Base-by-base conservation (phyloP, 2,329 filamentous ascomycete genomes). In the Claviceps digitariae region DNA sequence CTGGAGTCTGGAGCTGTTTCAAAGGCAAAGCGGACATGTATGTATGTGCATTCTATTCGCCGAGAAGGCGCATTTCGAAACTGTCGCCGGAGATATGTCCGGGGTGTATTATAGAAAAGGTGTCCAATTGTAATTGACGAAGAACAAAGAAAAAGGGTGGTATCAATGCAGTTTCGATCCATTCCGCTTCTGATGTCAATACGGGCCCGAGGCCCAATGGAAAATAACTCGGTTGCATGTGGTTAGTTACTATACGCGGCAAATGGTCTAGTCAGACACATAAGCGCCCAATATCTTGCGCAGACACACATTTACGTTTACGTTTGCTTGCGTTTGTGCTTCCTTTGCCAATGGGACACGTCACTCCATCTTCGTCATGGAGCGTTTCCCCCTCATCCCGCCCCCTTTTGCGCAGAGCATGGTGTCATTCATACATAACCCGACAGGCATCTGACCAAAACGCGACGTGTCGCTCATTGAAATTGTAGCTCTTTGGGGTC, bases 71-170 rank as follows among this genome's bases (percentile, higher is more conserved):
- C 29, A 40, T 27, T 48, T 23, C 25, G n/a, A n/a, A n/a, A n/a
- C n/a, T n/a, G 21, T 43, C 15, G 3, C 15, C 20, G 25, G 20
- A 23, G 17, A 48, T 20, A 20, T n/a, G 2, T 27, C 29, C 13
- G 44, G 27, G 21, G n/a, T 54, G 53, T 54, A 54, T 49, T 15
- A 54, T 52, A 31, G 27, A 29, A 44, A 21, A 38, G 20, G 17
- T 44, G 29, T 15, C 20, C 31, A 8, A 29, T 44, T 21, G 21
- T 48, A 45, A 13, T 6, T 47, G 25, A 6, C 6, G 46, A 13
- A 46, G 7, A 36, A 23, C 46, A 50, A 46, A 23, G 21, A 23
- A 51, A 51, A 29, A 21, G 2, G 15, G 31, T 29, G 8, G 21
- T 29, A 20, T n/a, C 5, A 23, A 27, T 29, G 43, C 43, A 52